Base-by-base conservation (phyloP, 176 grass and related monocot genomes). In the Olyra latifolia region DNA sequence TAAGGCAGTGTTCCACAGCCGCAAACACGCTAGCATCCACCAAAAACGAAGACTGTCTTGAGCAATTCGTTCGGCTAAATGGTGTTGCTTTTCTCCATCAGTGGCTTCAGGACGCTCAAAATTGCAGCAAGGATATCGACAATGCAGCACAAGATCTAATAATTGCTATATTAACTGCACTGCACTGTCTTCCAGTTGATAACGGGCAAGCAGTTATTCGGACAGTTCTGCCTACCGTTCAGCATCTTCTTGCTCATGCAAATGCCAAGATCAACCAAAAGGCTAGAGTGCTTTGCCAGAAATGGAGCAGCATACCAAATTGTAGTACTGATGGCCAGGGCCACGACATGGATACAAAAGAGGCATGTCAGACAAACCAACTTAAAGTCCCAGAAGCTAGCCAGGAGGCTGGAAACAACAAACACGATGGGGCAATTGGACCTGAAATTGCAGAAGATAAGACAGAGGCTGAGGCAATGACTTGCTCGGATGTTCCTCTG, bases 61-160 rank as follows among this genome's bases (percentile, higher is more conserved):
- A 91, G 62, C 81, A 85, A 76, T 92, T 94, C 17, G 53, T 94
- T 41, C 76, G 87, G 25, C 78, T 91, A 75, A 87, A 91, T 39
- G 92, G 86, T 19, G 72, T 91, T 69, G 27, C 11, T 71, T 87
- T 87, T 80, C 92, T 94, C 55, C 82, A 89, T 58, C 84, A 76
- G 30, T 94, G 92, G 92, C 81, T 94, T 67, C 77, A 83, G 58
- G 89, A 91, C 49, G 81, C 81, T 79, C 87, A 89, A 61, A 91
- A 83, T 17, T 75, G 68, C 55, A 24, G 28, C 20, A 49, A 58
- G 44, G 83, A 80, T 48, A 30, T 69, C 49, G 82, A 48, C 61
- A 46, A 8, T 17, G 27, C 75, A 68, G 83, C 60, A 8, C 69
- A 94, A 61, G 87, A 82, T 76, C 65, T 91, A 17, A 85, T 89